A percentile compares a stretch with the other conserved stretches of the same genome.
Conservation (phyloP, 257 asterid species). For the Henckelia pumila region DNA sequence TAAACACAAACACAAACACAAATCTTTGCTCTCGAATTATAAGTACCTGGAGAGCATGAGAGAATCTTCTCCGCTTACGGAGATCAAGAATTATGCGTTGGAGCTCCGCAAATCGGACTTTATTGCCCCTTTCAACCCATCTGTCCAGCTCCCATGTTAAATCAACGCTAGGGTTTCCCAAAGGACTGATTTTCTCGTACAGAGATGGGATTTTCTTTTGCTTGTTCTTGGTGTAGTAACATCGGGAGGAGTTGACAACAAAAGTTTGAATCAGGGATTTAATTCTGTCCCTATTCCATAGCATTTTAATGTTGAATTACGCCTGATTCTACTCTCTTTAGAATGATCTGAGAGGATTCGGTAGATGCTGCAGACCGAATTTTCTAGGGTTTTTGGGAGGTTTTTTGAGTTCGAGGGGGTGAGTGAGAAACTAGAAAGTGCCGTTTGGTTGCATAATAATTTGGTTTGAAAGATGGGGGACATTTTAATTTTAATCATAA, state of each 20-base stretch:
- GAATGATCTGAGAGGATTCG: not conserved
- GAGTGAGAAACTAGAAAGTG: too few relatives aligned
- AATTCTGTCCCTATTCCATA: slow-evolving; percentile 16
- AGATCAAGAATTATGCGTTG: slow-evolving; percentile 70
- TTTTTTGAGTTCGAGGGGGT: too few relatives aligned
- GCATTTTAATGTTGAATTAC: slow-evolving; percentile 30
- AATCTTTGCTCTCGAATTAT: not conserved
- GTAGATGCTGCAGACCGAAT: too few relatives aligned
- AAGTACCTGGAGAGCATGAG: slow-evolving; percentile 77
- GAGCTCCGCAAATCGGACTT: slow-evolving; percentile 70
- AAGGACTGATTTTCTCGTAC: slow-evolving; percentile 71
- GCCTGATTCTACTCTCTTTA: not conserved
- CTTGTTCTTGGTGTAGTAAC: slow-evolving; percentile 38
- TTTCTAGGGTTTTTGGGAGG: too few relatives aligned
- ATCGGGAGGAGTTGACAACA: slow-evolving; percentile 32
- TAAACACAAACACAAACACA: not conserved
- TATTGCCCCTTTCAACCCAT: slow-evolving; percentile 57
- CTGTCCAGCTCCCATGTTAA: slow-evolving; percentile 63
- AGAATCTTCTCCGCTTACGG: slow-evolving; percentile 72
- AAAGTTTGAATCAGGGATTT: slow-evolving; percentile 30
- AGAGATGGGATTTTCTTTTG: slow-evolving; percentile 38
- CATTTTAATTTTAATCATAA: too few relatives aligned
- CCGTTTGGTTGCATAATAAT: too few relatives aligned
- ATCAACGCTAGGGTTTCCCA: slow-evolving; percentile 60
- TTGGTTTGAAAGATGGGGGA: too few relatives aligned